Conservation (phyloP, 495 filamentous ascomycete genomes). For the Daldinia decipiens region DNA sequence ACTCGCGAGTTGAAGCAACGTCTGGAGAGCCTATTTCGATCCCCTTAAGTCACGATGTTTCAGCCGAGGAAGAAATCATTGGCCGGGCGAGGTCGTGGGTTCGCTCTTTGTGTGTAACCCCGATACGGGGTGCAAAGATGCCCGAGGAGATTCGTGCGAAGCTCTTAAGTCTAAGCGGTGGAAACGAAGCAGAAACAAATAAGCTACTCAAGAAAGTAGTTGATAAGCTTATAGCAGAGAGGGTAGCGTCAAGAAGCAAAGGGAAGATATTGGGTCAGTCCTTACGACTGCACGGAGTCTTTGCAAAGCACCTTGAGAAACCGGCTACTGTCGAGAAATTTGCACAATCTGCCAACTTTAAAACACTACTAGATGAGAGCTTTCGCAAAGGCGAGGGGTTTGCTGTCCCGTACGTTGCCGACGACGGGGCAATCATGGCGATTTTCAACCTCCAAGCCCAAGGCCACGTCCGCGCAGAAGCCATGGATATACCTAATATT, state of each 20-base stretch:
- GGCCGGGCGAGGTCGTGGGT: conserved; percentile 49
- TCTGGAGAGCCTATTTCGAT: conserved; percentile 43
- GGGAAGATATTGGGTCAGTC: conserved; percentile 62
- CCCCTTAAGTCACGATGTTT: conserved; percentile 19
- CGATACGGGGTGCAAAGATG: conserved; percentile 49
- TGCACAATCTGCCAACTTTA: conserved; percentile 66
- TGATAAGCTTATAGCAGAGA: conserved; percentile 65
- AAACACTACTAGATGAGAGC: conserved; percentile 64
- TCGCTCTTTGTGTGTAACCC: conserved; percentile 49
- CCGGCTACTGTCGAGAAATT: conserved; percentile 58
- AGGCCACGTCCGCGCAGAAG: conserved; percentile 65
- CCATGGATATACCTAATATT: conserved; percentile 68
- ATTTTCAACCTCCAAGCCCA: conserved; percentile 73
- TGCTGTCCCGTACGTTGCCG: conserved; percentile 56
- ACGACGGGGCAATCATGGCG: conserved; percentile 76
- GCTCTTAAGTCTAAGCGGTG: conserved; percentile 50
- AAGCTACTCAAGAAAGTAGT: conserved; percentile 65
- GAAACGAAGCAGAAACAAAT: conserved; percentile 49
- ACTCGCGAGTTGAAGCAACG: conserved; percentile 57
- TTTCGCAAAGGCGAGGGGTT: conserved; percentile 55
- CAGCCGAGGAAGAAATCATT: conserved; percentile 23
- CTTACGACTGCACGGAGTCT: conserved; percentile 68
- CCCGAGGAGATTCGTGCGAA: conserved; percentile 51
- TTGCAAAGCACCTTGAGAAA: conserved; percentile 61
- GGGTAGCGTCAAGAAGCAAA: conserved; percentile 68